phyloP scores from a whole-genome alignment of 2,329 filamentous ascomycete genomes.

The Verticillium tricorpus region DNA sequence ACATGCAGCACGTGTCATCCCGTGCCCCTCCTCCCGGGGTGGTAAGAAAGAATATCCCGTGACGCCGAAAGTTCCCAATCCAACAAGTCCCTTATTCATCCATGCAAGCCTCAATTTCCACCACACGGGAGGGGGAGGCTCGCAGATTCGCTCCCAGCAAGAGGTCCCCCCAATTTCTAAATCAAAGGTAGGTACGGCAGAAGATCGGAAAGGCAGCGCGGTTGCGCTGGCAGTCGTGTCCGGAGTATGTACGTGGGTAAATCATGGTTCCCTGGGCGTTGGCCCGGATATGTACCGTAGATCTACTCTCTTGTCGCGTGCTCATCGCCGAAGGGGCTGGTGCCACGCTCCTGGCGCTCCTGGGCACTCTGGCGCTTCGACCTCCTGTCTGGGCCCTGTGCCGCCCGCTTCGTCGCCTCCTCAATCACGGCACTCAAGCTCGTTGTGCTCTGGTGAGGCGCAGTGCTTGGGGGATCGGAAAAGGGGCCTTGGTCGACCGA shows the following conservation, averaged over 20 bases:
- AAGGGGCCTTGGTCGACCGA: conserved; percentile 54
- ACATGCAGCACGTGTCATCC: not conserved
- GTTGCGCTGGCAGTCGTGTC: conserved; percentile 6
- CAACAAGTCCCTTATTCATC: not conserved
- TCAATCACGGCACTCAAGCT: conserved; percentile 53
- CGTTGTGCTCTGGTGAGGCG: conserved; percentile 30
- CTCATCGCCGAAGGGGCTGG: conserved; percentile 55
- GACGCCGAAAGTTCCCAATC: not conserved
- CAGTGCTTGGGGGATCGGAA: conserved; percentile 42
- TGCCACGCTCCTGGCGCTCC: conserved; percentile 24
- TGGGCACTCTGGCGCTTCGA: conserved; percentile 18
- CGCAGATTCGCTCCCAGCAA: not conserved
- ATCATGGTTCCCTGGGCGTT: conserved; percentile 6
- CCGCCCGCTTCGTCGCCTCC: conserved; percentile 40
- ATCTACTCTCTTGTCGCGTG: conserved; percentile 48
- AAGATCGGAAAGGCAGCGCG: conserved; percentile 2
- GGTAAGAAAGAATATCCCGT: not conserved
- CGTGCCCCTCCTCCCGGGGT: not conserved
- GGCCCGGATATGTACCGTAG: not conserved
- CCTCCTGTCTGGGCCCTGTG: conserved; percentile 22
- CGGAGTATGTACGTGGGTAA: conserved; percentile 12
- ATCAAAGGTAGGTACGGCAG: conserved; percentile 11
- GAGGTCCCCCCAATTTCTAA: not conserved
- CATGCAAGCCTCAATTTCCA: not conserved
- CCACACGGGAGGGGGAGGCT: not conserved